Base-by-base conservation (phyloP, 176 grass and related monocot genomes). In the Raddia guianensis region DNA sequence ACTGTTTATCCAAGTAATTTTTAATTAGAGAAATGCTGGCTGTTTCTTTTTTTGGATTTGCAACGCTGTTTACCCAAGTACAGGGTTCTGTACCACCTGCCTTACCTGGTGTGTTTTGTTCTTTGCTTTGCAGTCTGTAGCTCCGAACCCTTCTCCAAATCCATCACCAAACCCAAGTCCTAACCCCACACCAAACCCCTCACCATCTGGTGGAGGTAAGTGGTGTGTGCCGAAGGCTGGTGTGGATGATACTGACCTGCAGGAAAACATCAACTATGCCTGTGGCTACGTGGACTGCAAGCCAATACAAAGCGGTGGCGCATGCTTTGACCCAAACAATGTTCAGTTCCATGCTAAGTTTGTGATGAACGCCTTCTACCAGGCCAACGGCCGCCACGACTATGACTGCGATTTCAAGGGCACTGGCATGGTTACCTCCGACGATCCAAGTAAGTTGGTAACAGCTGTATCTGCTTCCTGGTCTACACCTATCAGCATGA, bases 181-280 rank as follows among this genome's bases (percentile, higher is more conserved):
- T 0, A 90, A 82, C 19, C 78, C 87, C 0, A 57, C 91, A 0
- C 72, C 87, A 0, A 89, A 76, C 42, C 82, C 87, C 0, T 68
- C 91, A 0, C 73, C 87, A 0, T 82, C 86, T 2, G 75, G 69
- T 4, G 72, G 79, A 9, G 82, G 79, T 49, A 75, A 78, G 64
- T 98, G 95, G 95, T 98, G 95, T 19, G 90, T 98, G 9, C 74
- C 86, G 21, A 89, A 87, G 83, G 44, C 62, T 0, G 67, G 77
- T 7, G 95, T 81, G 5, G 84, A 33, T 4, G 43, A 10, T 0
- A 62, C 66, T 4, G 81, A 73, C 71, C 79, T 95, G 70, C 92
- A 95, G 84, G 80, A 79, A 75, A 95, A 98, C 82, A 95, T 95
- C 77, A 90, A 94, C 81, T 94, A 91, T 14, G 89, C 86, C 1